A percentile compares a stretch with the other conserved stretches of the same genome.
Evolutionary conservation across 1,284 basidiomycete genomes (phyloP).

Genomic region (Tilletia indica): DNA sequence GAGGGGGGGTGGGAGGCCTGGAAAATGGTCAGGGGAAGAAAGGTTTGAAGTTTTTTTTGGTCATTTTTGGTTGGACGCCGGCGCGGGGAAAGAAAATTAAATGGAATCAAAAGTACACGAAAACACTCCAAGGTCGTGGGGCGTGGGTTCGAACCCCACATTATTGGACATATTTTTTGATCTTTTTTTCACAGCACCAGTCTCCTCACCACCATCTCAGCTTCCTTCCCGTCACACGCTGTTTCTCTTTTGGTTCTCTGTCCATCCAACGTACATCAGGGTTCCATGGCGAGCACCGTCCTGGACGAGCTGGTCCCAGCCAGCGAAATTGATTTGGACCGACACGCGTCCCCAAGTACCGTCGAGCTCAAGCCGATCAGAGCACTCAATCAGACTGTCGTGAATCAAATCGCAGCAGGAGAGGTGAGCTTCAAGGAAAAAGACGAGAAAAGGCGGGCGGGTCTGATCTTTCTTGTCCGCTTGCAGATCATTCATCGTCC

Average conservation of each 20-base stretch:
- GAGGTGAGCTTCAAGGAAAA: constrained; percentile 53
- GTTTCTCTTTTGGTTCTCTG: too few species aligned
- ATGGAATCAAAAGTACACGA: neutral
- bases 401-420: constrained; percentile 67
- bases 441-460: neutral
- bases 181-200: too few species aligned
- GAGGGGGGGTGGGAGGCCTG: too few species aligned
- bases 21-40: neutral
- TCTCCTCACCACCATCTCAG: too few species aligned
- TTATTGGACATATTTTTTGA: too few species aligned
- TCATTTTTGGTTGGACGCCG: neutral
- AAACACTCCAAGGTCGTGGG: too few species aligned
- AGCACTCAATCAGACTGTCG: constrained; percentile 60
- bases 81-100: neutral
- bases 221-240: too few species aligned
- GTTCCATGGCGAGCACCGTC: neutral
- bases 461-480: neutral
- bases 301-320: neutral
- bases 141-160: neutral
- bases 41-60: neutral
- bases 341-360: neutral
- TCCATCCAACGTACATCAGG: too few species aligned
- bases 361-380: neutral
- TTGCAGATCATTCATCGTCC: constrained; percentile 82
- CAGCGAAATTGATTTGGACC: neutral